These are phyloP conservation scores for Verticillium tricorpus DNA, from an alignment of 2,329 filamentous ascomycete genomes.

Conservation along the genomic window DNA sequence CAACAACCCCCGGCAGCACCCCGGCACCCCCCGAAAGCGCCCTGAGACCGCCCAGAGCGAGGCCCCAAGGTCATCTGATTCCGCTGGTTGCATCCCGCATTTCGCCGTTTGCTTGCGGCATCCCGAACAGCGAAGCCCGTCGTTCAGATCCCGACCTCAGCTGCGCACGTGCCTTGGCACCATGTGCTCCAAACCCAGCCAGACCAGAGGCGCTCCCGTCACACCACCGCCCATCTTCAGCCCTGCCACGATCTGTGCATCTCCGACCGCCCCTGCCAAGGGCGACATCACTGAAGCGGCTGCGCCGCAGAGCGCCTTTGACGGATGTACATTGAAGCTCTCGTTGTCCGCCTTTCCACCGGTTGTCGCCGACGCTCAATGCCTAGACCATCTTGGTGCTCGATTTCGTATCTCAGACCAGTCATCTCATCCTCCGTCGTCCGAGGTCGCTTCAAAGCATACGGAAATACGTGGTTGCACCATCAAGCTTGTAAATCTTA, in stretches of 20 bases:
- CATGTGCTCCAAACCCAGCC: background rate
- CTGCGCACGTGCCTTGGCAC: background rate
- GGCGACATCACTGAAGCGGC: slow-evolving; percentile 15
- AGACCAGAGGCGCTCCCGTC: background rate
- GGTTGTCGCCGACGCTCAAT: slow-evolving; percentile 22
- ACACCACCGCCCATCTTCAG: background rate
- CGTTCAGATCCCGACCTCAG: background rate
- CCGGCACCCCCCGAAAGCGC: background rate
- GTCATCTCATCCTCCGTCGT: slow-evolving; percentile 70
- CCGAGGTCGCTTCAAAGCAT: slow-evolving; percentile 78
- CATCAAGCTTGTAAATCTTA: slow-evolving; percentile 70
- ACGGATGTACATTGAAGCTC: slow-evolving; percentile 21
- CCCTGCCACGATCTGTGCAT: background rate
- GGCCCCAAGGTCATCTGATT: background rate
- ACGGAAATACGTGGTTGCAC: slow-evolving; percentile 87
- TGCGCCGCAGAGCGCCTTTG: slow-evolving; percentile 32
- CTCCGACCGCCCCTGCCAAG: background rate
- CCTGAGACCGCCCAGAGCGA: background rate
- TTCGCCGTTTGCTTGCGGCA: background rate
- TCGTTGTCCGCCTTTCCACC: background rate
- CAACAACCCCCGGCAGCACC: background rate
- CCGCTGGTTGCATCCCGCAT: background rate
- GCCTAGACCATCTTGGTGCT: slow-evolving; percentile 65
- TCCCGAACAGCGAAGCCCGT: background rate
- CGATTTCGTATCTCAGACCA: slow-evolving; percentile 69